These are phyloP conservation scores for Porphyrellus cyaneotinctus DNA, from an alignment of 768 basidiomycete genomes.

Conservation along the genomic window DNA sequence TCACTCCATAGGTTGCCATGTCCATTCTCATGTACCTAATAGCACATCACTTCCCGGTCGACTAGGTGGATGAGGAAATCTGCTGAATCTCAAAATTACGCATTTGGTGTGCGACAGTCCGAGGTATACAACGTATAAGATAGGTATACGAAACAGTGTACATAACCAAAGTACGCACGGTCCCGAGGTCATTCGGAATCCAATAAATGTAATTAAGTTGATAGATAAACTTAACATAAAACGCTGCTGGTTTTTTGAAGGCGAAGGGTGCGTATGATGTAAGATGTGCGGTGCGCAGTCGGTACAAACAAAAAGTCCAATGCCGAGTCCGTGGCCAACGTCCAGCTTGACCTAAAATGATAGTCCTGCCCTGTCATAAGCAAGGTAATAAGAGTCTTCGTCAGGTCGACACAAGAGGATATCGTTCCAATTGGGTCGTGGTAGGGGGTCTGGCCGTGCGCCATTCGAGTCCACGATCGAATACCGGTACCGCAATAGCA, in stretches of 20 bases:
- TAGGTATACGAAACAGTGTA: conserved; percentile 8
- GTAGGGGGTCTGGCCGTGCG: conserved; percentile 39
- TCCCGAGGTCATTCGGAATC: conserved; percentile 14
- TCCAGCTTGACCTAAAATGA: conserved; percentile 27
- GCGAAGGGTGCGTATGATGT: conserved; percentile 12
- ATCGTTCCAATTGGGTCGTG: conserved; percentile 78
- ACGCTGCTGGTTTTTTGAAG: not conserved
- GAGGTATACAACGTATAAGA: conserved; percentile 10
- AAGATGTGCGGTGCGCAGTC: conserved; percentile 5
- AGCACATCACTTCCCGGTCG: conserved; percentile 6
- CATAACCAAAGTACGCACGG: conserved; percentile 9
- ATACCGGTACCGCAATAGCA: conserved; percentile 62
- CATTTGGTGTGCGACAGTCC: conserved; percentile 9
- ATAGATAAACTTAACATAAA: conserved; percentile 22
- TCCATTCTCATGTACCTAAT: conserved; percentile 11
- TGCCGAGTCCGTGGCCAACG: conserved; percentile 18
- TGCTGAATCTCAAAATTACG: conserved; percentile 4
- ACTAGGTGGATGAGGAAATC: not conserved
- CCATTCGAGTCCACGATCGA: conserved; percentile 53
- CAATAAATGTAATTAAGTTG: conserved; percentile 11
- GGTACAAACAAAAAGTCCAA: conserved; percentile 8
- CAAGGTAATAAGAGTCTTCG: conserved; percentile 49
- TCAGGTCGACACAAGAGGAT: conserved; percentile 63
- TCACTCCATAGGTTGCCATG: conserved; percentile 1
- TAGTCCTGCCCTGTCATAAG: conserved; percentile 33